Evolutionary conservation across 179 eudicot species (phyloP), one percentile per base, ranked within the genome.

Genomic region (Drosera spatulata): DNA sequence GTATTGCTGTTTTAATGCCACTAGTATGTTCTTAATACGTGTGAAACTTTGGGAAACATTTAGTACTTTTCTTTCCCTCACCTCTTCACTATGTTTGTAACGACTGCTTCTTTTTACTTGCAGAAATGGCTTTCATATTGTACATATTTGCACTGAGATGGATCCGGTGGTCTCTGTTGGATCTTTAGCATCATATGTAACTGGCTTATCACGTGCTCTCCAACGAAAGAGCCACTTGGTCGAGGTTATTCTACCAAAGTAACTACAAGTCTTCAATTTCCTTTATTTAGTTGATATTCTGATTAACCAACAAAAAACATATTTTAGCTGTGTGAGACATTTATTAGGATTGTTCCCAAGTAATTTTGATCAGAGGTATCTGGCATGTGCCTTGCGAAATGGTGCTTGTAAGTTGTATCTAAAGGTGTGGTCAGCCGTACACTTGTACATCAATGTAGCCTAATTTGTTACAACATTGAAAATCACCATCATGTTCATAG

Each of bases 181-280:
- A 71, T 69, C 79, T 65, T 69, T 84, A 77, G 91, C 81, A 68
- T 63, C 87, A 37, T 84, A 82, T 69, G 79, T 82, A 39, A 84
- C 91, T 13, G 84, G 81, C 56, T 39, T 84, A 77, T 84, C 85
- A 55, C 64, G 72, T 65, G 85, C 82, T 4, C 73, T 82, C 45
- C 91, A 82, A 59, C 75, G 81, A 59, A 77, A 73, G 61, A 87
- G 91, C 59, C 79, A 84, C 66, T 69, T 68, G 68, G 87, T 84
- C 61, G 91, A 84, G 75, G 87, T 84, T 72, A 80, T 84, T 60
- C 72, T 84, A 62, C 91, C 91, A 59, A 84, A 79, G 91, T 84
- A 84, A 83, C 65, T 51, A 73, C 60, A 60, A 51, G 50, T 46
- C 58, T 63, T 49, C 40, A 2, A 53, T 61, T 12, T 54, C 41